These are phyloP conservation scores for Pleurozium schreberi DNA, from an alignment of 225 moss, liverwort and hornwort genomes.

Conservation along the genomic window DNA sequence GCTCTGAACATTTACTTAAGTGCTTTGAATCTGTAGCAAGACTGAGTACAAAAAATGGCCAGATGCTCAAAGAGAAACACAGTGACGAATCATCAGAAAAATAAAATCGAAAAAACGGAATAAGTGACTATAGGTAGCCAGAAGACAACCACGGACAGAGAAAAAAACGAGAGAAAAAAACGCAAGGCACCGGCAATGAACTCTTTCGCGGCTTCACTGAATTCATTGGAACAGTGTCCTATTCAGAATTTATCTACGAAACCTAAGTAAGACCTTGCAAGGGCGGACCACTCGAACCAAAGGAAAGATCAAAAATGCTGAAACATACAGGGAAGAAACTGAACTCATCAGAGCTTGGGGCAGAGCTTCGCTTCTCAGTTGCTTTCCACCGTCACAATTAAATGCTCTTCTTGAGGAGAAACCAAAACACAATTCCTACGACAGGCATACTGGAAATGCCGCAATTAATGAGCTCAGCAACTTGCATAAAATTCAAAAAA, in stretches of 20 bases:
- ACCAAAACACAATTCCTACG: neutral
- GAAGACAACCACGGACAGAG: neutral
- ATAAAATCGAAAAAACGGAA: neutral
- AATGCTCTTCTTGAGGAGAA: neutral
- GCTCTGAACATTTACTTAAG: neutral
- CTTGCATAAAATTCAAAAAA: neutral
- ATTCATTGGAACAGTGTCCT: neutral
- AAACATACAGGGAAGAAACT: neutral
- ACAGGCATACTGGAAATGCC: neutral
- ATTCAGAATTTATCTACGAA: neutral
- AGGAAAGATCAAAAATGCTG: neutral
- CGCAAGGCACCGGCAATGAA: neutral
- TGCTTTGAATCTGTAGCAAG: neutral
- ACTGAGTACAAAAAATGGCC: neutral
- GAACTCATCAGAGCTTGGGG: neutral
- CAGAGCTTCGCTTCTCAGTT: neutral
- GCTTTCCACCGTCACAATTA: neutral
- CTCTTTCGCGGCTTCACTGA: neutral
- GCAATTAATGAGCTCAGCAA: neutral
- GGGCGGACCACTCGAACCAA: neutral
- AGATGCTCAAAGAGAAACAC: neutral
- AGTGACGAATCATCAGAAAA: neutral
- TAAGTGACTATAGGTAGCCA: neutral
- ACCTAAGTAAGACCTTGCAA: neutral
- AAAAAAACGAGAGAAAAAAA: neutral